Percentiles rank a stretch among this genome's conserved stretches.
These are phyloP conservation scores for Psilocybe cyanescens DNA, from an alignment of 768 basidiomycete genomes.

Conservation along the genomic window DNA sequence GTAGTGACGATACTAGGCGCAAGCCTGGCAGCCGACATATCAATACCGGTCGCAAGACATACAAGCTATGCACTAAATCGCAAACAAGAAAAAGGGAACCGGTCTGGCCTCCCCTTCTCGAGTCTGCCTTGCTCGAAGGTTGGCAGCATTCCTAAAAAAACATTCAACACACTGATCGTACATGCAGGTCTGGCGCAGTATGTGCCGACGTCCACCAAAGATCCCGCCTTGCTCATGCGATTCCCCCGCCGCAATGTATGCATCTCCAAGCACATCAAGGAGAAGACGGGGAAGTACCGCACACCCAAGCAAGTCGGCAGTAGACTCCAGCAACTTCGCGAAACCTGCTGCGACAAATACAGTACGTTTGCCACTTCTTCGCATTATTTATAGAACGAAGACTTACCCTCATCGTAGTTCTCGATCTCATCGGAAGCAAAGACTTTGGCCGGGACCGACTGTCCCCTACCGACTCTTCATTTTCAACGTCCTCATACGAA, in stretches of 20 bases:
- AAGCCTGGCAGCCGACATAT: neutral
- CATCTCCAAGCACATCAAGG: slow-evolving; percentile 66
- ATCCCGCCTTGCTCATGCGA: slow-evolving; percentile 56
- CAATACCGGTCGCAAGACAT: slow-evolving; percentile 54
- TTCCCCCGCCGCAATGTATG: slow-evolving; percentile 71
- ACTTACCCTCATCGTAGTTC: slow-evolving; percentile 10
- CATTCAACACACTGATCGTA: slow-evolving; percentile 4
- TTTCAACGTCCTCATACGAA: neutral
- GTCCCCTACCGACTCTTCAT: neutral
- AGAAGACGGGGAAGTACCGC: slow-evolving; percentile 54
- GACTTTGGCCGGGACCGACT: slow-evolving; percentile 10
- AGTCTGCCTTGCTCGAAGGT: slow-evolving; percentile 68
- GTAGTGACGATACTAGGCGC: neutral
- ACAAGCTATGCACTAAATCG: slow-evolving; percentile 43
- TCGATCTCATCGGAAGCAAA: slow-evolving; percentile 19
- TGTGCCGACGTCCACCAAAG: slow-evolving; percentile 52
- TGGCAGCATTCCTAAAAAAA: slow-evolving; percentile 11
- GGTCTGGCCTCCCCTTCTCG: slow-evolving; percentile 67
- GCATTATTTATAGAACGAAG: neutral
- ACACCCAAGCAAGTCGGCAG: slow-evolving; percentile 75
- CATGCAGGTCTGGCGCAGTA: slow-evolving; percentile 58
- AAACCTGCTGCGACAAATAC: slow-evolving; percentile 58
- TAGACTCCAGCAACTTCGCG: slow-evolving; percentile 68
- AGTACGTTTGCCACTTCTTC: slow-evolving; percentile 41
- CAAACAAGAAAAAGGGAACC: slow-evolving; percentile 50